phyloP scores from a whole-genome alignment of 129 eudicot species.

The Erigeron canadensis region DNA sequence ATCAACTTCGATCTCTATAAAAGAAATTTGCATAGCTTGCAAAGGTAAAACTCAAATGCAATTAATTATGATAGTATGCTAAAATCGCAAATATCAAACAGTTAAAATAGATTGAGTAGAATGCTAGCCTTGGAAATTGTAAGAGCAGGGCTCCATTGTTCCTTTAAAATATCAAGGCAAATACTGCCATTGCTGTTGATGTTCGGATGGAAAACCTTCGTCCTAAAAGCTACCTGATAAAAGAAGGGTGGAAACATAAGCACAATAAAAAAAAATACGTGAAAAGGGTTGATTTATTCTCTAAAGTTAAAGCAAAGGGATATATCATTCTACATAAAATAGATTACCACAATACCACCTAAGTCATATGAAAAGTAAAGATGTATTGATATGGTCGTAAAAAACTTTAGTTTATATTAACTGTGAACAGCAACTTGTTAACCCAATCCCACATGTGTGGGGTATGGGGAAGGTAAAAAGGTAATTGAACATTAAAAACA shows the following conservation, averaged over 20 bases:
- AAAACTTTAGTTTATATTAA: not conserved
- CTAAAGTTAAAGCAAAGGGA: not conserved
- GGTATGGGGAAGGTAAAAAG: too few relatives aligned
- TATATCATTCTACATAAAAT: not conserved
- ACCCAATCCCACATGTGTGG: too few relatives aligned
- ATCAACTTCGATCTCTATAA: not conserved
- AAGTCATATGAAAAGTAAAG: not conserved
- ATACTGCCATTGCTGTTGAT: conserved; percentile 44
- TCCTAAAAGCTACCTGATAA: conserved; percentile 37
- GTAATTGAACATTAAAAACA: too few relatives aligned
- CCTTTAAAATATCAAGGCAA: conserved; percentile 39
- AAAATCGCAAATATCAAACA: not conserved
- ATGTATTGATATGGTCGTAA: not conserved
- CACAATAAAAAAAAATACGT: not conserved
- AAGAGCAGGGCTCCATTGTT: conserved; percentile 44
- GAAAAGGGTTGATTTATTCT: not conserved
- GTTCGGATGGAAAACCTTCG: conserved; percentile 40
- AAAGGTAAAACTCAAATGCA: not conserved
- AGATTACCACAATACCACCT: too few relatives aligned
- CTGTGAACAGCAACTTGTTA: not conserved
- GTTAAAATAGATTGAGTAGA: not conserved
- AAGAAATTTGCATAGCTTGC: not conserved
- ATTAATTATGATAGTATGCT: not conserved
- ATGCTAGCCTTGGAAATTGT: conserved; percentile 36
- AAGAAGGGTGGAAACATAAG: not conserved